Evolutionary conservation across 257 asterid genomes (phyloP).

Genomic region (Pogostemon cablin): DNA sequence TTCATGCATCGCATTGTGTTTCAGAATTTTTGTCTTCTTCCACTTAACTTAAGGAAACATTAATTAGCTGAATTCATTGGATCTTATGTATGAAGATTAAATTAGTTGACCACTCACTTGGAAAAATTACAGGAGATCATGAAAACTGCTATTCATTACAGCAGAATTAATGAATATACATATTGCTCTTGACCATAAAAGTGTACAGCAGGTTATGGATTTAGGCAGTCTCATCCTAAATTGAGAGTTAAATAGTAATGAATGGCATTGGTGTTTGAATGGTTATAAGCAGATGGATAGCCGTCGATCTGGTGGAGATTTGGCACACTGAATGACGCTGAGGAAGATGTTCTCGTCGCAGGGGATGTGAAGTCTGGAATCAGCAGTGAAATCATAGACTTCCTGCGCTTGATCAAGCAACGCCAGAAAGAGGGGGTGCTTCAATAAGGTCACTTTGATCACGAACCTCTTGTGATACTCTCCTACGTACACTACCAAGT

Average conservation of each 20-base stretch:
- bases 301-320: constrained; percentile 54
- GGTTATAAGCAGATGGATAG: constrained; percentile 49
- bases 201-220: constrained; percentile 42
- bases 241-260: constrained; percentile 27
- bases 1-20: too few species aligned
- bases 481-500: constrained; percentile 81
- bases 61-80: too few species aligned
- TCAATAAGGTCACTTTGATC: constrained; percentile 64
- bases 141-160: constrained; percentile 17
- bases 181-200: constrained; percentile 28
- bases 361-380: constrained; percentile 77
- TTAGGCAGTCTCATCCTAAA: constrained; percentile 20
- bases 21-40: too few species aligned
- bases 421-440: constrained; percentile 77
- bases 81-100: too few species aligned
- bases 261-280: constrained; percentile 20
- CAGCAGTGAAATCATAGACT: constrained; percentile 58
- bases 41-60: too few species aligned
- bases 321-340: constrained; percentile 64
- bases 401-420: constrained; percentile 86
- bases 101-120: constrained; percentile 27
- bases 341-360: constrained; percentile 81
- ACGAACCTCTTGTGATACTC: constrained; percentile 70
- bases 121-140: constrained; percentile 1
- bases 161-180: constrained; percentile 37